Conservation (phyloP, 140 eudicot genomes). For the Ambrosia hybrid region DNA sequence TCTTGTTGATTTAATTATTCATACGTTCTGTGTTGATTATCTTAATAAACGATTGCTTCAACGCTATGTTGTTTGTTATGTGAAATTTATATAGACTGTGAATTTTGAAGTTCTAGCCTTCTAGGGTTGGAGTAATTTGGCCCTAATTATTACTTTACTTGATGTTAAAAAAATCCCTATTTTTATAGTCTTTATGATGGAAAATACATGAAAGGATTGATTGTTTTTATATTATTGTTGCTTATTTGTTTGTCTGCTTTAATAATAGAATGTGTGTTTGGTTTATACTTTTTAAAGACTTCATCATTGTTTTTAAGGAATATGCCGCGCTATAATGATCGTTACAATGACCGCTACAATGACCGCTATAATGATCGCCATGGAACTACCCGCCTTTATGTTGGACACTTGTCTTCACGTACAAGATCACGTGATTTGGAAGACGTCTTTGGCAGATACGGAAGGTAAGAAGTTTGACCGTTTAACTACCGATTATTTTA, state of each 20-base stretch:
- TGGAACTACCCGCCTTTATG: conserved; percentile 80
- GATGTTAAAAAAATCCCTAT: not conserved
- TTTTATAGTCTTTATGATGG: not conserved
- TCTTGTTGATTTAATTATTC: not conserved
- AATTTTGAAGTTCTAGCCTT: not conserved
- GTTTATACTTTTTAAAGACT: conserved; percentile 12
- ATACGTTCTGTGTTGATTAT: conserved; percentile 2
- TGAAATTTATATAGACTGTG: conserved; percentile 1
- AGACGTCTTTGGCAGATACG: conserved; percentile 84
- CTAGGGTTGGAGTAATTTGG: not conserved
- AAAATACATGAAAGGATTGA: not conserved
- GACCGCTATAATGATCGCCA: conserved; percentile 48
- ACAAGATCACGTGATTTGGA: conserved; percentile 87
- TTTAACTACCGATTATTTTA: not conserved
- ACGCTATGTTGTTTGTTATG: conserved; percentile 3
- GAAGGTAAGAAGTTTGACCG: conserved; percentile 50
- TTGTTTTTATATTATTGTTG: not conserved
- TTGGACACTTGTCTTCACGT: conserved; percentile 77
- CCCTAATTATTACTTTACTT: not conserved
- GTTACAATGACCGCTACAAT: not conserved
- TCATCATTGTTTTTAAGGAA: conserved; percentile 30
- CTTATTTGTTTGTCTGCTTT: not conserved
- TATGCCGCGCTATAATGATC: conserved; percentile 56
- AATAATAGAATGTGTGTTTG: not conserved
- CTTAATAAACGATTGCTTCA: not conserved